phyloP scores from a whole-genome alignment of 371 early-diverging fungal species.

The Mycotypha africana region DNA sequence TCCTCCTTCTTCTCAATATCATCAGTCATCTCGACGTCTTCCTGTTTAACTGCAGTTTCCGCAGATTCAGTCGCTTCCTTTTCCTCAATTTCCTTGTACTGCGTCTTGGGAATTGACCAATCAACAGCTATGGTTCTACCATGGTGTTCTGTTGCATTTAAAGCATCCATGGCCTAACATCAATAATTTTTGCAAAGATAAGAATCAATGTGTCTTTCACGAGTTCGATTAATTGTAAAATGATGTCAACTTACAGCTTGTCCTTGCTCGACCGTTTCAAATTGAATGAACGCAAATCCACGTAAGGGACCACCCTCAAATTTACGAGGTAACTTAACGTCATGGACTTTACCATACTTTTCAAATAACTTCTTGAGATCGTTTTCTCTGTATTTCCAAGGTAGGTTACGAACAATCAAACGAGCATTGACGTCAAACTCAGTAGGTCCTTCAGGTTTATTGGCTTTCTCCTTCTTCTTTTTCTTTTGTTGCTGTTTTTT shows the following conservation, averaged over 20 bases:
- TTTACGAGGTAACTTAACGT: slow-evolving; percentile 72
- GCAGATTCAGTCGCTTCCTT: slow-evolving; percentile 18
- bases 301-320: slow-evolving; percentile 64
- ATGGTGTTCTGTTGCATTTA: slow-evolving; percentile 69
- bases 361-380: slow-evolving; percentile 56
- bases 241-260: slow-evolving; percentile 34
- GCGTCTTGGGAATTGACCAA: slow-evolving; percentile 76
- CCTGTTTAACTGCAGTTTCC: not conserved
- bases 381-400: slow-evolving; percentile 71
- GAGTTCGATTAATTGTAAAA: not conserved
- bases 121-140: slow-evolving; percentile 81
- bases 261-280: slow-evolving; percentile 59
- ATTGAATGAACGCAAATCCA: slow-evolving; percentile 91
- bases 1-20: slow-evolving; percentile 26
- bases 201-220: no score
- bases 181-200: no score
- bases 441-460: slow-evolving; percentile 4
- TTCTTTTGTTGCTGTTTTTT: not conserved
- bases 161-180: slow-evolving; percentile 58
- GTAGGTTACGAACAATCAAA: slow-evolving; percentile 87
- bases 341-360: slow-evolving; percentile 57
- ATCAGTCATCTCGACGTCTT: slow-evolving; percentile 18
- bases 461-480: not conserved
- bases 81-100: slow-evolving; percentile 59
- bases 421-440: slow-evolving; percentile 49